These are phyloP conservation scores for Acanthamoeba royreba DNA, from an alignment of 208 protist species.

Conservation along the genomic window DNA sequence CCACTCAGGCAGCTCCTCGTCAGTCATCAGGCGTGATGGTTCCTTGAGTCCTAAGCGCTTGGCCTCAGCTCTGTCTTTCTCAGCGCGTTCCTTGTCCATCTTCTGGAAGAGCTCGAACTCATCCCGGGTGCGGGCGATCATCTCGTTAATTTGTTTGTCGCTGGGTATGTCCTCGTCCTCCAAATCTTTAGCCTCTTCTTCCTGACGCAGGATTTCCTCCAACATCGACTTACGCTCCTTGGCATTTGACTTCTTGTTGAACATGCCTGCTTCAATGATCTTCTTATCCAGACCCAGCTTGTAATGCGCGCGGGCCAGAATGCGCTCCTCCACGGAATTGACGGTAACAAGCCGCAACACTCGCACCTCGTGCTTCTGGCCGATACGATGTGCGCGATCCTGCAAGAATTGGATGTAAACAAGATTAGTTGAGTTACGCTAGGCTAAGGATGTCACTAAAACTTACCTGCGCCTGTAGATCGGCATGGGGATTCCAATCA, in stretches of 20 bases:
- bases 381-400: conserved; percentile 96
- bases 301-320: conserved; percentile 73
- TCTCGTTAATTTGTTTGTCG: too few relatives aligned
- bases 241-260: conserved; percentile 69
- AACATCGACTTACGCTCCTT: conserved; percentile 60
- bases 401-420: conserved; percentile 78
- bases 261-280: conserved; percentile 80
- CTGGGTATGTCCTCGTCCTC: too few relatives aligned
- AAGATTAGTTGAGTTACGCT: not conserved
- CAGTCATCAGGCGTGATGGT: too few relatives aligned
- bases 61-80: too few relatives aligned
- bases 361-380: conserved; percentile 94
- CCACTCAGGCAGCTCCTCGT: too few relatives aligned
- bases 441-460: too few relatives aligned
- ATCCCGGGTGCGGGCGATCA: too few relatives aligned
- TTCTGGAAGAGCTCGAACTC: too few relatives aligned
- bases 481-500: conserved; percentile 99
- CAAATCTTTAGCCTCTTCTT: conserved; percentile 46
- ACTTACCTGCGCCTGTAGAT: conserved; percentile 87
- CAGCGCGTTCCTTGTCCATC: too few relatives aligned
- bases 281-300: conserved; percentile 79
- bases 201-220: conserved; percentile 40
- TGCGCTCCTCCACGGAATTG: conserved; percentile 95
- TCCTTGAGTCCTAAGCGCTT: too few relatives aligned
- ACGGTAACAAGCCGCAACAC: conserved; percentile 94